phyloP scores from a whole-genome alignment of 1,284 basidiomycete genomes.

The Testicularia cyperi region DNA sequence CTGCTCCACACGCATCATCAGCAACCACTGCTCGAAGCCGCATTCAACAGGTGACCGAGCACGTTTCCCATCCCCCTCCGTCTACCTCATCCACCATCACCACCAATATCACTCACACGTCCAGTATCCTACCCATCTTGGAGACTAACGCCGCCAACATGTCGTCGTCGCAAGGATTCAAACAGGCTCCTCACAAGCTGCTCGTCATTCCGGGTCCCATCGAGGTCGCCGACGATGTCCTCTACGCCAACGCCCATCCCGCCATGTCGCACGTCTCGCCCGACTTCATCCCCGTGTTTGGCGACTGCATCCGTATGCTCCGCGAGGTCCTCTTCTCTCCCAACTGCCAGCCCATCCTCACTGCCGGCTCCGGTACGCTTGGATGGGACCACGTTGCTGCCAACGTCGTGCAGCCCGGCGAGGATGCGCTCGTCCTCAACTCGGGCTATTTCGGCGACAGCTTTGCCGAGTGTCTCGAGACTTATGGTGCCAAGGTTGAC shows the following conservation, averaged over 20 bases:
- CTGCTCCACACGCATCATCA: too few species aligned
- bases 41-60: slow-evolving; percentile 31
- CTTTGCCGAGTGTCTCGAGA: slow-evolving; percentile 63
- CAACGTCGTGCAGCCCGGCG: slow-evolving; percentile 77
- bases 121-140: too few species aligned
- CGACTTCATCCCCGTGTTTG: slow-evolving; percentile 86
- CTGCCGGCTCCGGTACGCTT: slow-evolving; percentile 89
- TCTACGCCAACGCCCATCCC: slow-evolving; percentile 57
- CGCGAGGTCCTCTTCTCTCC: slow-evolving; percentile 68
- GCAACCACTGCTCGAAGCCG: slow-evolving; percentile 16
- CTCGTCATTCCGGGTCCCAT: slow-evolving; percentile 75
- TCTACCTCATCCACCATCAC: slow-evolving; percentile 34
- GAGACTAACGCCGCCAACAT: too few species aligned
- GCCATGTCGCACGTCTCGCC: slow-evolving; percentile 74
- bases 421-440: slow-evolving; percentile 78
- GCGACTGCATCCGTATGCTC: slow-evolving; percentile 85
- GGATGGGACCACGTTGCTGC: slow-evolving; percentile 71
- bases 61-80: slow-evolving; percentile 30
- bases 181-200: slow-evolving; percentile 56
- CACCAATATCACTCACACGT: too few species aligned
- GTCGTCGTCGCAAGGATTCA: slow-evolving; percentile 44
- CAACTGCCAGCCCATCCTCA: slow-evolving; percentile 69
- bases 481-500: slow-evolving; percentile 88
- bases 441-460: slow-evolving; percentile 58
- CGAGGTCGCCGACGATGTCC: slow-evolving; percentile 76